Conservation (phyloP, 139 green algal genomes). For the Chara braunii region DNA sequence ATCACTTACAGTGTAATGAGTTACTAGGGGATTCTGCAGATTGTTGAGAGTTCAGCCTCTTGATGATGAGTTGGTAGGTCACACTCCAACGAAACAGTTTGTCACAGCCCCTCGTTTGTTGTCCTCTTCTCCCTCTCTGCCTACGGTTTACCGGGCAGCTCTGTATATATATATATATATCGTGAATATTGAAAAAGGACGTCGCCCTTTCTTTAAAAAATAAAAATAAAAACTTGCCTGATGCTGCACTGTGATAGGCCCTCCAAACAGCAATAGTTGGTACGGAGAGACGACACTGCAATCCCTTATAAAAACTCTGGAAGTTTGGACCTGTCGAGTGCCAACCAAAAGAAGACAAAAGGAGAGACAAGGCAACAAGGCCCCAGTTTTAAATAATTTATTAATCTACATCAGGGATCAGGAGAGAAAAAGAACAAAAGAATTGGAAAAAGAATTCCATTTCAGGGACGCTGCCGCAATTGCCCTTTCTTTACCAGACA, state of each 20-base stretch:
- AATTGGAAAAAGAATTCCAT: too few relatives aligned
- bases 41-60: too few relatives aligned
- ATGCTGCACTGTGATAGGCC: conserved; percentile 57
- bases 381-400: background rate
- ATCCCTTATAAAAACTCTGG: conserved; percentile 72
- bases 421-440: background rate
- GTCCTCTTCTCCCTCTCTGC: too few relatives aligned
- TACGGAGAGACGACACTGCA: conserved; percentile 64
- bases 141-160: too few relatives aligned
- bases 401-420: background rate
- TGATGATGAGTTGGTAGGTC: too few relatives aligned
- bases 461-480: too few relatives aligned
- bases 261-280: conserved; percentile 80
- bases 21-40: too few relatives aligned
- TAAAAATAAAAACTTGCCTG: conserved; percentile 22
- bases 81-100: too few relatives aligned
- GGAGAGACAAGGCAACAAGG: background rate
- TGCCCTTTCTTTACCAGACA: background rate
- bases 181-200: background rate
- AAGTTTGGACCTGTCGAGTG: conserved; percentile 71
- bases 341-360: too few relatives aligned
- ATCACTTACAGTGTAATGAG: too few relatives aligned
- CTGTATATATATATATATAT: too few relatives aligned
- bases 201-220: background rate
- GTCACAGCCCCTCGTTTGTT: too few relatives aligned